Base-by-base conservation (phyloP, 2,329 filamentous ascomycete species). In the Colletotrichum sansevieriae region DNA sequence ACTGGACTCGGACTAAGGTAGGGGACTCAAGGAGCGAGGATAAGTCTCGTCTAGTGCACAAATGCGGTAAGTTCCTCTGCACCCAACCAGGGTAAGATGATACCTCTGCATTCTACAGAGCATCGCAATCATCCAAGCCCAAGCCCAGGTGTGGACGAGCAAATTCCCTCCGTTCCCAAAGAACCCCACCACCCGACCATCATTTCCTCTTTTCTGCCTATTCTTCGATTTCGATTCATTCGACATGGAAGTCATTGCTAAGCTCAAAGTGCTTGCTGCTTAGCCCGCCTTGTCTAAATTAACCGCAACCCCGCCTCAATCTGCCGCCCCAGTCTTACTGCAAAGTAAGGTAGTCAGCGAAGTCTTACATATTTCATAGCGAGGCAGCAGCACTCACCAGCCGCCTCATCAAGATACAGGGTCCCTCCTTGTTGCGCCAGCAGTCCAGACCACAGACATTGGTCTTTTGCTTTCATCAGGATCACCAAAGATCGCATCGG, bases 231-330 rank as follows among this genome's bases (percentile, higher is more conserved):
- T 35, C 35, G 6, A 62, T 46, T 25, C 22, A 62, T 37, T 35
- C 59, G n/a, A 22, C n/a, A 37, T 44, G 47, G 59, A 15, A 61
- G 15, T 7, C 11, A 29, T 10, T 33, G 59, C 59, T 62, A 62
- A 62, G 47, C 59, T 52, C 59, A 62, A 62, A 35, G 54, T 49
- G 39, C 25, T 25, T 25, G 39, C 29, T 51, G 57, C 57, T 51
- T 41, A n/a, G 43, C 44, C 13, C 44, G 44, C 44, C 56, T 35
- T 47, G 41, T 46, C 7, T 47, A 59, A 22, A 59, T 25, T 15
- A 46, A 46, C 56, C 22, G 35, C 33, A 39, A 22, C 13, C 39
- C 49, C 39, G 49, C 39, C 39, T 47, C n/a, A 39, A 35, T 35
- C 22, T 20, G 22, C 22, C 22, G 22, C 22, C 25, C 25, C 25